Percentiles rank a stretch among this genome's conserved stretches.
These are phyloP conservation scores for Acorus calamus DNA, from an alignment of 106 monocot genomes.

Conservation along the genomic window DNA sequence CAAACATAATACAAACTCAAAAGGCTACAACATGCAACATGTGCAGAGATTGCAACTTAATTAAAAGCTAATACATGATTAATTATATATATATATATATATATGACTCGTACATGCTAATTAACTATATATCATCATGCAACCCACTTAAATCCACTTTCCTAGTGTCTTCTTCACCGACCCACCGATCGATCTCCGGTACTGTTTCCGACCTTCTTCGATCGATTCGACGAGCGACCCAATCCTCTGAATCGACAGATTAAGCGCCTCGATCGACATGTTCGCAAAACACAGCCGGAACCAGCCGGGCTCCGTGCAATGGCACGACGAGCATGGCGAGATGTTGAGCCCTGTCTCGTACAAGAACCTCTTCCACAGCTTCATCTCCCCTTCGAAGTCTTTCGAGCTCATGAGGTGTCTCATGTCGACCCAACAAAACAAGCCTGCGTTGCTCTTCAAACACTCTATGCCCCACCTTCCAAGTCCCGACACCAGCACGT, in stretches of 20 bases:
- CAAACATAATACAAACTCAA: too few relatives aligned
- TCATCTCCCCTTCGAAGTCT: constrained; percentile 53
- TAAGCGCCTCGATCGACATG: constrained; percentile 52
- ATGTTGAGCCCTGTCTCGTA: constrained; percentile 68
- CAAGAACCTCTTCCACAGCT: constrained; percentile 80
- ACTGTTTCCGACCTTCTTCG: too few relatives aligned
- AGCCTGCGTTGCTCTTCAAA: constrained; percentile 60
- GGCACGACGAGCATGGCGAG: constrained; percentile 80
- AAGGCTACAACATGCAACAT: too few relatives aligned
- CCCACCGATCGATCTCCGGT: too few relatives aligned
- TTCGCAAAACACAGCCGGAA: constrained; percentile 89
- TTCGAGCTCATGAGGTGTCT: constrained; percentile 29
- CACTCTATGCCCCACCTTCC: constrained; percentile 33
- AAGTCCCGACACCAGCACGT: constrained; percentile 38
- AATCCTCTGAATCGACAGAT: constrained; percentile 47
- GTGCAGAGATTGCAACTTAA: too few relatives aligned
- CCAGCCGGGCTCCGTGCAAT: constrained; percentile 87
- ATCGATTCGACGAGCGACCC: constrained; percentile 22
- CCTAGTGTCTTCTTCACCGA: too few relatives aligned
- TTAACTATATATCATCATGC: too few relatives aligned
- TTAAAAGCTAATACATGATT: too few relatives aligned
- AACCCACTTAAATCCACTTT: too few relatives aligned
- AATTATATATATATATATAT: too few relatives aligned
- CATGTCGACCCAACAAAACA: constrained; percentile 97
- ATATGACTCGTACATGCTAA: too few relatives aligned